A percentile compares a stretch with the other conserved stretches of the same genome.
phyloP scores from a whole-genome alignment of 139 green algal genomes.

The Coccomyxa sp. region DNA sequence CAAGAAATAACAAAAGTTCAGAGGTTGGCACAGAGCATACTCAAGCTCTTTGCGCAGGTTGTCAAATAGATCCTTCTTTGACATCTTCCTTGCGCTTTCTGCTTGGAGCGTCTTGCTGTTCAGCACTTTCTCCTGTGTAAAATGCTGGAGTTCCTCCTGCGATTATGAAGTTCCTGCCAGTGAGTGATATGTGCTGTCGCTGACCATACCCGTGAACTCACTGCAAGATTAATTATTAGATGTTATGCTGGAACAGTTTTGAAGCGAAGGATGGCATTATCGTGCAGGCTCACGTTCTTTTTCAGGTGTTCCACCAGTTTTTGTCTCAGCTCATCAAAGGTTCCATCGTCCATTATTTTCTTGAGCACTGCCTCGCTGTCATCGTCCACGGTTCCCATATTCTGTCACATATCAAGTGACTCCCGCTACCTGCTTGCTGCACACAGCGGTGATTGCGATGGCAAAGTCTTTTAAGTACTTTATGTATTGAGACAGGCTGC shows the following conservation, averaged over 20 bases:
- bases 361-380: slow-evolving; percentile 1
- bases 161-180: background rate
- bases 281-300: background rate
- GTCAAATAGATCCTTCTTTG: background rate
- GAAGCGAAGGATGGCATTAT: background rate
- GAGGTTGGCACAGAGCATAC: background rate
- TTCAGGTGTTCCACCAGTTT: background rate
- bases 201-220: too few relatives aligned
- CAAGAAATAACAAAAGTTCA: background rate
- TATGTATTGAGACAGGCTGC: too few relatives aligned
- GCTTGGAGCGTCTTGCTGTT: background rate
- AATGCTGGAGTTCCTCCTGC: background rate
- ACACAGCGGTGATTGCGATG: background rate
- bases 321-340: background rate
- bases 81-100: background rate
- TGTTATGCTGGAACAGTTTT: background rate
- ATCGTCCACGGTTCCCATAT: background rate
- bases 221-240: background rate
- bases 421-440: too few relatives aligned
- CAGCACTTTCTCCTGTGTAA: background rate
- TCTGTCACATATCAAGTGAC: too few relatives aligned
- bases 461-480: background rate
- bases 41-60: background rate
- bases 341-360: background rate
- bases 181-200: too few relatives aligned